phyloP scores from a whole-genome alignment of 106 monocot species.

The Phalaenopsis aphrodite region DNA sequence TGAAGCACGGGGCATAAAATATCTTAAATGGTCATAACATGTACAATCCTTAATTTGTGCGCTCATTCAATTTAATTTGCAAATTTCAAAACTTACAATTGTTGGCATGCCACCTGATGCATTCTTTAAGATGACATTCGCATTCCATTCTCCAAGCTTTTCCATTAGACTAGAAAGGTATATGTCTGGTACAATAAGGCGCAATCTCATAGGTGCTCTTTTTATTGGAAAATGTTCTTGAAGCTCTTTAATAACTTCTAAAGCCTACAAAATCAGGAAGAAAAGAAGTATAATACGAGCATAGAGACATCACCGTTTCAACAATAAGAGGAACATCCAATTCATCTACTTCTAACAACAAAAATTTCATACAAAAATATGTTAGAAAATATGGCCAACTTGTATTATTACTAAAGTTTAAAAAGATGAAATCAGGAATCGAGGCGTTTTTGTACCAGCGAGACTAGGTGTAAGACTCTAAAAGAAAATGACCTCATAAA shows the following conservation, averaged over 20 bases:
- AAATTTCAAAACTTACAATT: constrained; percentile 48
- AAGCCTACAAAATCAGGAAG: constrained; percentile 43
- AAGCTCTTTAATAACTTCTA: constrained; percentile 83
- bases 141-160: constrained; percentile 59
- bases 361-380: neutral
- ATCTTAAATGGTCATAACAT: neutral
- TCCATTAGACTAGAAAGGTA: constrained; percentile 46
- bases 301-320: neutral
- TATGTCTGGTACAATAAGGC: constrained; percentile 51
- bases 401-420: neutral
- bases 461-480: no score
- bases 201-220: constrained; percentile 78
- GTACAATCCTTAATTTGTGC: neutral
- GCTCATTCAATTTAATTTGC: neutral
- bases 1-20: neutral
- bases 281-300: neutral
- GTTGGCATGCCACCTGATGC: constrained; percentile 44
- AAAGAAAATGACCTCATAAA: no score
- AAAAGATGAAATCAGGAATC: no score
- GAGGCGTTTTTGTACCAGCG: no score
- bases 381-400: neutral
- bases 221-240: constrained; percentile 87
- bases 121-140: constrained; percentile 55
- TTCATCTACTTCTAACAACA: neutral
- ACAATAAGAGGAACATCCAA: neutral